Percentiles rank a stretch among this genome's conserved stretches.
These are phyloP conservation scores for Mortierella sp. DNA, from an alignment of 371 early-diverging fungal species.

Conservation along the genomic window DNA sequence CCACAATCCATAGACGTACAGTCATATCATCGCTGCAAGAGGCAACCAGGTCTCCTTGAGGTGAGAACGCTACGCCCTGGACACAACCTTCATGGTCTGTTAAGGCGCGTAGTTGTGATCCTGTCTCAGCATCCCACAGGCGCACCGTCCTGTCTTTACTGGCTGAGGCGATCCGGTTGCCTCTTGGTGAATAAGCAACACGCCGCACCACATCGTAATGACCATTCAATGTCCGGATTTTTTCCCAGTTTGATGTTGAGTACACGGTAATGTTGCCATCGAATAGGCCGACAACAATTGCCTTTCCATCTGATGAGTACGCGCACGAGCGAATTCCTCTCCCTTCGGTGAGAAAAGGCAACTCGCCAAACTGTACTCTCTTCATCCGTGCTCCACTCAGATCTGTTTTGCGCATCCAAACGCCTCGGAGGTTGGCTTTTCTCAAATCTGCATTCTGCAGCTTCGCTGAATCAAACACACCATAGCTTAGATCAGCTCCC, in stretches of 20 bases:
- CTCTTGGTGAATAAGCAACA: not conserved
- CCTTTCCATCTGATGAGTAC: not conserved
- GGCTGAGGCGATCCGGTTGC: not conserved
- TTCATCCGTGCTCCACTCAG: not conserved
- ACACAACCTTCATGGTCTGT: not conserved
- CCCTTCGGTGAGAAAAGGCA: not conserved
- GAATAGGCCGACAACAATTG: not conserved
- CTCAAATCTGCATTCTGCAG: not conserved
- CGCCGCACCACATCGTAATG: not conserved
- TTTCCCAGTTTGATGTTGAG: not conserved
- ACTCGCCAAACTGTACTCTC: not conserved
- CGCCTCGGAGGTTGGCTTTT: not conserved
- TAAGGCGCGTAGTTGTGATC: not conserved
- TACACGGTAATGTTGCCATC: not conserved
- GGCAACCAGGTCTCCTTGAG: not conserved
- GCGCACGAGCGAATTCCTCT: not conserved
- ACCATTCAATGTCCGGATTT: not conserved
- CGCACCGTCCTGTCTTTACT: not conserved
- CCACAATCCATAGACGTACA: not conserved
- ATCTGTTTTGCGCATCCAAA: not conserved
- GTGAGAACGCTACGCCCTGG: not conserved
- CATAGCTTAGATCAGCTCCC: not conserved
- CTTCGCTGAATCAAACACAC: not conserved
- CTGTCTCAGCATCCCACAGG: not conserved
- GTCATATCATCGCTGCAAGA: not conserved